These are phyloP conservation scores for Apiotrichum sp. DNA, from an alignment of 1,284 basidiomycete genomes.

Conservation along the genomic window DNA sequence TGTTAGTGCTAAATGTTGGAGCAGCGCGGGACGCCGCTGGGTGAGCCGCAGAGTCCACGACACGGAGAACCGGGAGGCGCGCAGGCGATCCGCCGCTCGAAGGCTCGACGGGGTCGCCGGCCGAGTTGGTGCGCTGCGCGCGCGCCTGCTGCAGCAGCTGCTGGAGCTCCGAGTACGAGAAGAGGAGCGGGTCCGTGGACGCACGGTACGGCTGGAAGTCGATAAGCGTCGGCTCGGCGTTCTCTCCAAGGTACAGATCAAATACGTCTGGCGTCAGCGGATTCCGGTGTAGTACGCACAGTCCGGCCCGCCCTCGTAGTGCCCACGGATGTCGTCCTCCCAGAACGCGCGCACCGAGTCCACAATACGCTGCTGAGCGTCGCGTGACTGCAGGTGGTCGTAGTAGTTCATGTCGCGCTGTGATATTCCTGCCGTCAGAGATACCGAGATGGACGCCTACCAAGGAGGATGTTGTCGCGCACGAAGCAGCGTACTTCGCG, in stretches of 20 bases:
- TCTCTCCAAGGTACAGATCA: constrained; percentile 79
- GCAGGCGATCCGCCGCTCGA: background rate
- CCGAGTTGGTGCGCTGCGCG: background rate
- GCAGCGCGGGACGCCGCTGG: constrained; percentile 60
- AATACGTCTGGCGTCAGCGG: constrained; percentile 59
- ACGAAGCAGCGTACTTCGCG: constrained; percentile 86
- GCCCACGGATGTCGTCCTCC: constrained; percentile 57
- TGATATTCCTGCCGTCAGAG: constrained; percentile 59
- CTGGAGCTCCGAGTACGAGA: constrained; percentile 71
- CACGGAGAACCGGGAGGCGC: constrained; percentile 54
- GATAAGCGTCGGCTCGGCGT: constrained; percentile 68
- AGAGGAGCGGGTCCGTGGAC: constrained; percentile 79
- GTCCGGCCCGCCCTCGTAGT: constrained; percentile 58
- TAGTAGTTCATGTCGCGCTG: constrained; percentile 91
- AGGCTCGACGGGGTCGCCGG: background rate
- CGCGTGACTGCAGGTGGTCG: constrained; percentile 67
- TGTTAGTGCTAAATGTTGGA: constrained; percentile 77
- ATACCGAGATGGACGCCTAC: background rate
- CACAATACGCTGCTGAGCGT: constrained; percentile 55
- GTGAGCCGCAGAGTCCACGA: constrained; percentile 67
- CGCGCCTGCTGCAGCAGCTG: constrained; percentile 11
- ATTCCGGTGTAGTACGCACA: constrained; percentile 55
- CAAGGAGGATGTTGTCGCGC: constrained; percentile 39
- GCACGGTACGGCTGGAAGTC: constrained; percentile 86
- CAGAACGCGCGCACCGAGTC: constrained; percentile 60